These are phyloP conservation scores for Agaricus subrufescens DNA, from an alignment of 768 basidiomycete species.

Conservation along the genomic window DNA sequence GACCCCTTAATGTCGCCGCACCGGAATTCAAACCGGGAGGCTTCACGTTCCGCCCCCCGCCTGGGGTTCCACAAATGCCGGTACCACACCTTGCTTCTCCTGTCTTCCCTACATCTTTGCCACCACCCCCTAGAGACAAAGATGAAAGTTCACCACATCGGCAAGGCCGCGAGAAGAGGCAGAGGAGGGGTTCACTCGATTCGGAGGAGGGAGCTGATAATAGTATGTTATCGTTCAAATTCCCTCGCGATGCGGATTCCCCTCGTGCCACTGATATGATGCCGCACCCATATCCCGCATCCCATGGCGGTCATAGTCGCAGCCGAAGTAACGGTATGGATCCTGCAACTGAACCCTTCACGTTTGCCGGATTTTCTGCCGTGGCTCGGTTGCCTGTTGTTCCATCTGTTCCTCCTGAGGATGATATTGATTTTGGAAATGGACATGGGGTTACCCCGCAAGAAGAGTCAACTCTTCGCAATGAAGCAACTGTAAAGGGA, in stretches of 20 bases:
- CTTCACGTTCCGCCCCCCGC: conserved; percentile 75
- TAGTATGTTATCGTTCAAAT: conserved; percentile 72
- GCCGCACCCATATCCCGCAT: conserved; percentile 25
- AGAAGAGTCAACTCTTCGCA: conserved; percentile 12
- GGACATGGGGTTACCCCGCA: background rate
- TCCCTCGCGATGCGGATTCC: conserved; percentile 54
- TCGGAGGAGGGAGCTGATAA: conserved; percentile 47
- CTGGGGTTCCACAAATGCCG: conserved; percentile 59
- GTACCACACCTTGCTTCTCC: conserved; percentile 7
- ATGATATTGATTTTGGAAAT: background rate
- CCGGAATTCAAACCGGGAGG: conserved; percentile 75
- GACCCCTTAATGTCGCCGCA: conserved; percentile 75
- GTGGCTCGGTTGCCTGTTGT: conserved; percentile 29
- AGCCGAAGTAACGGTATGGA: conserved; percentile 26
- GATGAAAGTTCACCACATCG: conserved; percentile 39
- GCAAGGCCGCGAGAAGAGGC: conserved; percentile 82
- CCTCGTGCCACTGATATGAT: conserved; percentile 37
- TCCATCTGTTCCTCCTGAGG: conserved; percentile 15
- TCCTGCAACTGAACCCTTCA: conserved; percentile 54
- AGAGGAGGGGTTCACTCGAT: conserved; percentile 47
- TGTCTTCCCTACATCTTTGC: conserved; percentile 24
- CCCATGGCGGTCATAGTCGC: conserved; percentile 2
- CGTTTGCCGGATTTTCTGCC: conserved; percentile 60
- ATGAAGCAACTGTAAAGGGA: background rate
- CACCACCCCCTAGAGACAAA: conserved; percentile 16